phyloP scores from a whole-genome alignment of 1,139 yeast genomes.

The Kurtzmaniella natalensis region DNA sequence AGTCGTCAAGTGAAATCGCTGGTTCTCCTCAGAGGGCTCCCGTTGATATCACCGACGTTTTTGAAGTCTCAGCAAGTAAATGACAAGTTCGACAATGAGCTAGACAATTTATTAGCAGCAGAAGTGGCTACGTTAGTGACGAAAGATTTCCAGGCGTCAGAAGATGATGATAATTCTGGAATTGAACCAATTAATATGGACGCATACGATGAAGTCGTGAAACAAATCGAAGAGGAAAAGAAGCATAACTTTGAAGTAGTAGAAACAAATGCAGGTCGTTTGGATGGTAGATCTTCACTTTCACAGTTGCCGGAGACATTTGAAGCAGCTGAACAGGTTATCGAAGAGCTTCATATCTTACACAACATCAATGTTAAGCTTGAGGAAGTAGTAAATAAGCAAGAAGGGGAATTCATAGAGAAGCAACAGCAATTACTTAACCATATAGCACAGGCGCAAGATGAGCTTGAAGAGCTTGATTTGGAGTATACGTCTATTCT shows the following conservation, averaged over 20 bases:
- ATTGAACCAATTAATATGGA: too few species aligned
- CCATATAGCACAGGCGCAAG: slow-evolving; percentile 18
- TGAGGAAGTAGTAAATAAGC: slow-evolving; percentile 7
- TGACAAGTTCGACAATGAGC: background rate
- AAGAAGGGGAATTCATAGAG: slow-evolving; percentile 9
- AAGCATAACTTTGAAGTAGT: too few species aligned
- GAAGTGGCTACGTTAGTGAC: background rate
- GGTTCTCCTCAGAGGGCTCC: slow-evolving; percentile 46
- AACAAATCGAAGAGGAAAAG: too few species aligned
- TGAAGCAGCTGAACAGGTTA: slow-evolving; percentile 13
- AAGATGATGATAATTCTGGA: too few species aligned
- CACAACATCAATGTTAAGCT: slow-evolving; percentile 10
- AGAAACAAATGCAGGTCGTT: too few species aligned
- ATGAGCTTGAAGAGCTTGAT: slow-evolving; percentile 19
- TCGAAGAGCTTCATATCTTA: slow-evolving; percentile 13
- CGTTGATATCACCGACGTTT: slow-evolving; percentile 38
- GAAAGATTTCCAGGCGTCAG: background rate
- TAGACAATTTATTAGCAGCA: background rate
- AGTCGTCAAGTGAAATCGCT: too few species aligned
- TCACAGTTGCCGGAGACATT: slow-evolving; percentile 10
- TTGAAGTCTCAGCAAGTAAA: background rate
- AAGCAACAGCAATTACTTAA: slow-evolving; percentile 22
- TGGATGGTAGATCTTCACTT: background rate
- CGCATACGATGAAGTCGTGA: too few species aligned
- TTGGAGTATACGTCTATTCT: slow-evolving; percentile 15